These are phyloP conservation scores for Colletotrichum sp. DNA, from an alignment of 2,329 filamentous ascomycete genomes.

Conservation along the genomic window DNA sequence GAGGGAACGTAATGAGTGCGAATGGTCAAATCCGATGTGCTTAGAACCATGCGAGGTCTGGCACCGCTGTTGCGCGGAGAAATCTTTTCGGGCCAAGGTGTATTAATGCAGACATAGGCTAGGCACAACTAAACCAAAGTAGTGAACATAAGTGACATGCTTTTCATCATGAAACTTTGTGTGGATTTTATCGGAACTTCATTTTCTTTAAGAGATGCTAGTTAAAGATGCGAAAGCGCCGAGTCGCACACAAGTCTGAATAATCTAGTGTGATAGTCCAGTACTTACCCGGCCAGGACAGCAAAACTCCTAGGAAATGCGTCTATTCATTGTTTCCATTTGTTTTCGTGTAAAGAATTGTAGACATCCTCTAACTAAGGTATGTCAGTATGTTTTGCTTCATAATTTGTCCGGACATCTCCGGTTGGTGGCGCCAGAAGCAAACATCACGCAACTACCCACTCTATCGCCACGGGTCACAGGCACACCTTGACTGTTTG, in stretches of 20 bases:
- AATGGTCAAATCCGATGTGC: background rate
- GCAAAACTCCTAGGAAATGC: background rate
- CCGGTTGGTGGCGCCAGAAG: background rate
- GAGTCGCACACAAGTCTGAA: background rate
- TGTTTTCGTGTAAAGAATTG: too few species aligned
- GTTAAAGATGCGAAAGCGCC: too few species aligned
- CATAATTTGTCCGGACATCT: background rate
- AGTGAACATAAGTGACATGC: background rate
- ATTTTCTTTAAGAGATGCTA: too few species aligned
- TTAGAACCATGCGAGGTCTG: too few species aligned
- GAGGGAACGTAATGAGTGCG: background rate
- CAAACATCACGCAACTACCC: background rate
- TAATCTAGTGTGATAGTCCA: fast-evolving
- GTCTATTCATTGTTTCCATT: background rate
- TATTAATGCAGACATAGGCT: background rate
- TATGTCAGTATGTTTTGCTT: background rate
- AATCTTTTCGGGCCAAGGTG: too few species aligned
- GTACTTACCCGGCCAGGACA: too few species aligned
- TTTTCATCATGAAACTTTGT: too few species aligned
- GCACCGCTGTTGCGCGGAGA: too few species aligned
- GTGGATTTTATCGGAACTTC: too few species aligned
- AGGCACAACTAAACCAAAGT: background rate
- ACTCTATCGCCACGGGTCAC: background rate
- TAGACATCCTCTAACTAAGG: too few species aligned
- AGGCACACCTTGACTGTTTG: background rate